Evolutionary conservation across 208 protist genomes (phyloP), one percentile per base, ranked within the genome.

Genomic region (Trypanosoma boissoni): DNA sequence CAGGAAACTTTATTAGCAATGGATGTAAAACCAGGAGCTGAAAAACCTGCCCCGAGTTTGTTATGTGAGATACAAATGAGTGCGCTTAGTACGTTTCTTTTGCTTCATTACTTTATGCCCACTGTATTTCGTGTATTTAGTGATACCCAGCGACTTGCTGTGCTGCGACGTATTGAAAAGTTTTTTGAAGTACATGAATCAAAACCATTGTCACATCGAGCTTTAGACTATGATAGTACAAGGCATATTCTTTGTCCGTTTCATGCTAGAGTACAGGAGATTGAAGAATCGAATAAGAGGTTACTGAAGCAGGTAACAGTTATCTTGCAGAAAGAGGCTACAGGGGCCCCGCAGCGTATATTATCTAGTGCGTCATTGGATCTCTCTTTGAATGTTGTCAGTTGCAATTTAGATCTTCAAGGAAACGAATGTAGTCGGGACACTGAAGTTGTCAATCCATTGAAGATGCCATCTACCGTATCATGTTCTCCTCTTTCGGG

Each of bases 61-160:
- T 14, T 14, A 7, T 71, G 48, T 58, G 64, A 71, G 50, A 64
- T 41, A 31, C 64, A 71, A 49, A 57, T 71, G 64, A 59, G 8
- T 44, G 31, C 64, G 26, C 54, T 64, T 28, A 64, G 57, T 59
- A 34, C 56, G 5, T 45, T 64, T 42, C 42, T 71, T 23, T 43
- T 59, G 18, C 50, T 71, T 46, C 41, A 43, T 16, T 31, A n/a
- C 9, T 26, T 20, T n/a, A 37, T 18, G 23, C 16, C 4, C 1
- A 26, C 16, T 24, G n/a, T 6, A 18, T 12, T 64, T 20, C 51
- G 44, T 34, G 16, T 62, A 44, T 55, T 71, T 23, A 71, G 27
- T 41, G 31, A 59, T 21, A 24, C 21, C 18, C 56, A 71, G 24
- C 45, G 26, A 29, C 3, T 59, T 44, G 3, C 55, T 42, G 6